Evolutionary conservation across 495 filamentous ascomycete species (phyloP), one percentile per base, ranked within the genome.

Genomic region (Trichocladium antarcticum): DNA sequence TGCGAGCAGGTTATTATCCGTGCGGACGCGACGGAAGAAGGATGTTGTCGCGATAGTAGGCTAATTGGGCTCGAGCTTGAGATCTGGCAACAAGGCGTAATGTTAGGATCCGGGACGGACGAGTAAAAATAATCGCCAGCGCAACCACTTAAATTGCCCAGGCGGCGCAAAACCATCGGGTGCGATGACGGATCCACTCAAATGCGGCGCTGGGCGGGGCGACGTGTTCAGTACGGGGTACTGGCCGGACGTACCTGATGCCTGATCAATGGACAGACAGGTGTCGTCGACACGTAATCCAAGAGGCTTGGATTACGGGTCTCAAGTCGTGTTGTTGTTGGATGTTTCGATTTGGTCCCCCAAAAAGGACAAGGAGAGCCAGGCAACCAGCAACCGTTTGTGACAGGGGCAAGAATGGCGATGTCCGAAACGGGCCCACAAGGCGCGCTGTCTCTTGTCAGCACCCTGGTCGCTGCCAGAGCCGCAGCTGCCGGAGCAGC

Each of bases 81-180:
- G 54, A 64, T 64, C 58, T 64, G 61, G 53, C 59, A 61, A 61
- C 44, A 61, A 54, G 31, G 51, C 47, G 46, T 14, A 24, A 38
- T 31, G 56, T 60, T 45, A 57, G 46, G 49, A 37, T 37, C 41
- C n/a, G n/a, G n/a, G n/a, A n/a, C n/a, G n/a, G n/a, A n/a, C n/a
- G 55, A 59, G 54, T 55, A 50, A 62, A 57, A 64, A 58, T 50
- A 51, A 54, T 44, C 39, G 35, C 29, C 35, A 15, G 21, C 20
- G 27, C 34, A 37, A 10, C 32, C 29, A 57, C 28, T 16, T 28
- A 43, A 22, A 43, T 35, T 3, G 42, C 20, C 41, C 44, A 40
- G 44, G 32, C 31, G 14, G 42, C 34, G 27, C 27, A 32, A 19
- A n/a, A n/a, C n/a, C n/a, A n/a, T n/a, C n/a, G n/a, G n/a, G n/a